Base-by-base conservation (phyloP, 768 basidiomycete species). In the Lactarius trivialis region DNA sequence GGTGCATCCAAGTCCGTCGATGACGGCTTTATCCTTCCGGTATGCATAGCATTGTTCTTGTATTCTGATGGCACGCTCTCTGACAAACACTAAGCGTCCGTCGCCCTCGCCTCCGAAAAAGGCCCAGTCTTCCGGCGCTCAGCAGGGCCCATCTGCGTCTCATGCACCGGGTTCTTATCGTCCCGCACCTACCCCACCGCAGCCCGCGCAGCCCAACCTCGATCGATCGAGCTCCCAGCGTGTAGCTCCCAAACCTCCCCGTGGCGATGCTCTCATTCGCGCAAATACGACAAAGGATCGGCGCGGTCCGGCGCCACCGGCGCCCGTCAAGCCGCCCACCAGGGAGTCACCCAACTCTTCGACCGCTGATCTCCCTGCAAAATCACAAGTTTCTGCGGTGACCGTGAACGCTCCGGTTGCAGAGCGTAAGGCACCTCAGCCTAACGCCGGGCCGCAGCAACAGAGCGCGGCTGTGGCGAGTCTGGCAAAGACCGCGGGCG, bases 191-290 rank as follows among this genome's bases (percentile, higher is more conserved):
- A 81, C 91, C 1, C 86, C 90, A 3, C 85, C 89, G 0, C 76
- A 81, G 4, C 73, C 84, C 1, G 80, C 81, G 30, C 79, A 84
- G 0, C 86, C 88, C 28, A 68, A 87, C 4, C 83, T 96, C 57
- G 93, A 96, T 77, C 87, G 93, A 56, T 92, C 92, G 28, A 86
- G 88, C 39, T 94, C 93, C 3, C 89, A 92, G 68, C 88, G 93
- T 34, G 80, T 90, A 0, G 64, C 80, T 51, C 65, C 74, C 63
- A 82, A 81, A 68, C 69, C 77, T 21, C 75, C 68, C 39, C 73
- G 67, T 56, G 63, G 55, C 19, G 72, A 73, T 36, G 68, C 72
- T 57, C 71, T 90, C 50, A 77, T 79, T 33, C 85, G 88, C 39
- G 78, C 88, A 45, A 89, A 85, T 70, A 91, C 88, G 43, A 85